Percentiles rank a stretch among this genome's conserved stretches.
These are phyloP conservation scores for Scedosporium boydii DNA, from an alignment of 2,329 filamentous ascomycete species.

Conservation along the genomic window DNA sequence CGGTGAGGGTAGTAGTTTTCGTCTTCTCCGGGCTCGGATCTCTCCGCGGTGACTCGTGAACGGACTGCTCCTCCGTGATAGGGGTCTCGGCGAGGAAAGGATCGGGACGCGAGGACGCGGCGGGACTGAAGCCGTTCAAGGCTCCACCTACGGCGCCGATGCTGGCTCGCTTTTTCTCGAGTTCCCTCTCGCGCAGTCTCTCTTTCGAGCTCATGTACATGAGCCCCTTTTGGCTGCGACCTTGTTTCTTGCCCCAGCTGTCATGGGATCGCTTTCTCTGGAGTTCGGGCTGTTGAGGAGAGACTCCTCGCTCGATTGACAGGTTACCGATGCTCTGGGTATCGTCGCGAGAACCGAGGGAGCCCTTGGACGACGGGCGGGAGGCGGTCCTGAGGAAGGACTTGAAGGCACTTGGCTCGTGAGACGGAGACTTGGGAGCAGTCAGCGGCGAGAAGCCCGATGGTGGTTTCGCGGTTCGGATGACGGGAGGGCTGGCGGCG, in stretches of 20 bases:
- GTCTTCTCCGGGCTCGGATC: conserved; percentile 17
- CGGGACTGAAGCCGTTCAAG: conserved; percentile 16
- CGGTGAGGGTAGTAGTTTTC: not conserved
- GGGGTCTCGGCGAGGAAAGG: conserved; percentile 41
- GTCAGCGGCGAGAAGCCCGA: conserved; percentile 66
- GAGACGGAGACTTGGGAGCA: conserved; percentile 45
- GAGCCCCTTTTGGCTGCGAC: conserved; percentile 45
- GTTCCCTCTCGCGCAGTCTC: conserved; percentile 51
- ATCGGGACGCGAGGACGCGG: conserved; percentile 28
- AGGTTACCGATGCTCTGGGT: conserved; percentile 54
- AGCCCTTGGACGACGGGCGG: conserved; percentile 51
- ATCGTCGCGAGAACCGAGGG: conserved; percentile 45
- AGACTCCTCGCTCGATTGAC: conserved; percentile 49
- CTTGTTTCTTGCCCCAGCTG: conserved; percentile 51
- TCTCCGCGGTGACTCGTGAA: conserved; percentile 15
- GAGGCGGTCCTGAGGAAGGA: conserved; percentile 50
- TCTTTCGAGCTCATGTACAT: conserved; percentile 70
- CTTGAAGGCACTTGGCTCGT: conserved; percentile 45
- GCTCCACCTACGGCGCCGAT: conserved; percentile 28
- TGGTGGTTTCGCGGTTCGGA: conserved; percentile 73
- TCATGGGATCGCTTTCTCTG: conserved; percentile 46
- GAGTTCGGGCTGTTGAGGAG: conserved; percentile 35
- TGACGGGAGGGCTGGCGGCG: conserved; percentile 57
- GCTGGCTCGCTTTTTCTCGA: conserved; percentile 48
- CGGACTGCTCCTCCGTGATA: conserved; percentile 44